Base-by-base conservation (phyloP, 2,329 filamentous ascomycete genomes). In the Hypomyces rosellus region DNA sequence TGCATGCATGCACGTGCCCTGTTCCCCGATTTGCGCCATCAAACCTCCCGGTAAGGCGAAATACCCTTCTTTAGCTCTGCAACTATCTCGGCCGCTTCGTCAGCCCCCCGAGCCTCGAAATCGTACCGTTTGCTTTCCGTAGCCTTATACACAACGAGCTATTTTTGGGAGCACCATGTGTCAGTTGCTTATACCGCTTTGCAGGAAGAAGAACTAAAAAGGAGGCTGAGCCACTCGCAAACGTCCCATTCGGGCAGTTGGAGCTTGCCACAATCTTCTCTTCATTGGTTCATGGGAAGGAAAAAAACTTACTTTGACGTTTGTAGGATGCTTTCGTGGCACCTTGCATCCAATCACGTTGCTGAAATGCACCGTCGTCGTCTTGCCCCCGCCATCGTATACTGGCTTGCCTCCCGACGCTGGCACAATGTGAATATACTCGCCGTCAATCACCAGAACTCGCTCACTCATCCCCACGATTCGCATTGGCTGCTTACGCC, bases 391-490 rank as follows among this genome's bases (percentile, higher is more conserved):
- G 18, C 75, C 77, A 50, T 85, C 82, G 52, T 81, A 78, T 51
- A 82, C 70, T 11, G 81, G 79, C 63, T 86, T 88, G 36, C 84
- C 83, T 9, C 78, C 78, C 2, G 79, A 80, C 2, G 80, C 76
- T 22, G 88, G 87, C 78, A 89, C 85, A 59, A 95, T 89, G 67
- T 92, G 88, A 54, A 95, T 82, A 65, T 91, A 93, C 65, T 95
- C 89, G 53, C 87, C 87, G 59, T 92, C 88, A 57, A 95, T 88
- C 43, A 86, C 83, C 39, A 93, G 73, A 9, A 89, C 80, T 51
- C 87, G 81, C 59, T 90, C 86, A 53, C 88, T 87, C 61, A 86
- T 80, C 4, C 82, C 84, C 39, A 88, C 84, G 59, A 93, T 86
- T 20, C 86, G 83, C 78, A 93, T 89, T 8, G 86, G 84, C 66